phyloP scores from a whole-genome alignment of 2,329 filamentous ascomycete genomes.

The Botrytis paeoniae region DNA sequence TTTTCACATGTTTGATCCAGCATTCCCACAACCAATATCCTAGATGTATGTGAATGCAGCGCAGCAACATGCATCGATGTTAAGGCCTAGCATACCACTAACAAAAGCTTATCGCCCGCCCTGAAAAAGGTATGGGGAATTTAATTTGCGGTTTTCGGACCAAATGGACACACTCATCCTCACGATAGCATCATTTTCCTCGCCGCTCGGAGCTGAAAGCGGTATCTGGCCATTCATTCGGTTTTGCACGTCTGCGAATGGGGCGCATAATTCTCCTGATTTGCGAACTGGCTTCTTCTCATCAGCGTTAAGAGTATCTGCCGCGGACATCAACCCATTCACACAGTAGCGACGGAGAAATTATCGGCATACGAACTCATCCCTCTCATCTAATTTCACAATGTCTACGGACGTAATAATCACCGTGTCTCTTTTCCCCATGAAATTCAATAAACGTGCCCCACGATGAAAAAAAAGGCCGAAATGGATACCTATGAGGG shows the following conservation, averaged over 20 bases:
- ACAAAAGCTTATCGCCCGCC: conserved; percentile 10
- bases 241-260: conserved; percentile 5
- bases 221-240: not conserved
- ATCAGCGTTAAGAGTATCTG: not conserved
- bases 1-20: conserved; percentile 2
- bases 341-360: conserved; percentile 5
- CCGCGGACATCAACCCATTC: conserved; percentile 1
- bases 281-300: not conserved
- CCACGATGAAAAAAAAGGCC: conserved; percentile 8
- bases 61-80: conserved; percentile 3
- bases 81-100: conserved; percentile 5
- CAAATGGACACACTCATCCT: not conserved
- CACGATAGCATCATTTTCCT: conserved; percentile 3
- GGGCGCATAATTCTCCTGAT: conserved; percentile 1
- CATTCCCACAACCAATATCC: not conserved
- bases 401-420: not conserved
- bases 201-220: conserved; percentile 9
- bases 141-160: conserved; percentile 9
- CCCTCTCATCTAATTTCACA: not conserved
- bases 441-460: conserved; percentile 9
- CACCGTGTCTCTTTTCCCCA: not conserved
- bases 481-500: not conserved
- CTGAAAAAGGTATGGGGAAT: not conserved
- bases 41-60: not conserved
- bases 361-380: not conserved